Base-by-base conservation (phyloP, 176 grass and related monocot genomes). In the Elymus sibiricus region DNA sequence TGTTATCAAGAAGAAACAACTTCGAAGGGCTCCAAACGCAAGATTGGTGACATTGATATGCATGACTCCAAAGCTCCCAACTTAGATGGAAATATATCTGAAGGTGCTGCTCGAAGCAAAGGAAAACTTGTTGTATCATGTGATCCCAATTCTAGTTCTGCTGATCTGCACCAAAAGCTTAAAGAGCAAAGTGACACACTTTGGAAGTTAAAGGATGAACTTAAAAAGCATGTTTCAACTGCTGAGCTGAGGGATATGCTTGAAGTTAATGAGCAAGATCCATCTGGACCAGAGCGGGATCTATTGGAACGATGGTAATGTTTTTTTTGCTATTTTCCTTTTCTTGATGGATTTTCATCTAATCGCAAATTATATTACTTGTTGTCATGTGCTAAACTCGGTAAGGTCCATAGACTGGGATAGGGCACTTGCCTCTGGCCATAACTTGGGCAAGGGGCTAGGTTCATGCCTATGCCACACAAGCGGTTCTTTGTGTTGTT, bases 161-260 rank as follows among this genome's bases (percentile, higher is more conserved):
- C 39, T 86, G 89, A 92, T 44, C 72, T 94, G 74, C 86, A 92
- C 51, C 82, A 88, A 70, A 91, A 89, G 75, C 86, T 98, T 77
- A 95, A 92, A 81, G 88, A 84, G 77, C 96, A 98, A 80, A 98
- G 88, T 82, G 94, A 94, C 28, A 70, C 90, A 39, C 76, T 98
- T 27, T 98, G 96, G 96, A 90, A 92, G 76, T 89, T 98, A 69
- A 98, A 95, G 65, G 96, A 98, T 87, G 91, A 95, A 70, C 91
- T 98, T 70, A 98, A 94, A 40, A 95, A 86, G 46, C 80, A 95
- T 64, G 86, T 98, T 15, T 87, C 81, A 26, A 86, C 92, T 86
- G 91, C 83, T 76, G 96, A 98, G 87, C 84, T 98, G 79, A 90
- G 84, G 81, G 91, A 94, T 43, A 90, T 98, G 88, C 93, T 98